These are phyloP conservation scores for Ulmus americana DNA, from an alignment of 331 rosid genomes.

Conservation along the genomic window DNA sequence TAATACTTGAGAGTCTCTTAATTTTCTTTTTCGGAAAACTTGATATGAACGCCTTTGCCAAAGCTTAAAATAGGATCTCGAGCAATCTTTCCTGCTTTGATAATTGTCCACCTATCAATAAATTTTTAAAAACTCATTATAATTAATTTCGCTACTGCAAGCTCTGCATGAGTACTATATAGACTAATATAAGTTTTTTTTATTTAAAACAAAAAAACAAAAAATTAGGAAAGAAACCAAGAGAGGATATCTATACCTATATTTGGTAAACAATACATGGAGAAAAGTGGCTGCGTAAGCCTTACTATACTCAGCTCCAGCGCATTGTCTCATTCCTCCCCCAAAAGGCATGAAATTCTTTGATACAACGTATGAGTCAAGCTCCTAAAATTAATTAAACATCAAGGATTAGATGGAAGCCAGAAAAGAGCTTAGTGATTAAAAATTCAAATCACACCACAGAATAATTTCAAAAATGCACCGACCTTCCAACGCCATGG, in stretches of 20 bases:
- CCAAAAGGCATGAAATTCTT: constrained; percentile 48
- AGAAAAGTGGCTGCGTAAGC: constrained; percentile 23
- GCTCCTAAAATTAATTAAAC: constrained; percentile 12
- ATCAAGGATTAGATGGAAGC: background rate
- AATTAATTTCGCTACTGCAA: too few species aligned
- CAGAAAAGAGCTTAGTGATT: too few species aligned
- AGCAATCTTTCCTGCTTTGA: background rate
- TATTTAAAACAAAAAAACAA: background rate
- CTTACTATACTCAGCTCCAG: constrained; percentile 34
- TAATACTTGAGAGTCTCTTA: too few species aligned
- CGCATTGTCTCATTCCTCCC: constrained; percentile 46
- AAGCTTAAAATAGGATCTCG: background rate
- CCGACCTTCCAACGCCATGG: constrained; percentile 50
- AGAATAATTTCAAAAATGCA: too few species aligned
- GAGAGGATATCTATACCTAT: constrained; percentile 17
- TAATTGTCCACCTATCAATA: background rate
- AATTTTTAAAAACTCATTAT: background rate
- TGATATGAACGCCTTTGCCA: constrained; percentile 3
- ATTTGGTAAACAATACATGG: constrained; percentile 36
- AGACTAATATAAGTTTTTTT: too few species aligned
- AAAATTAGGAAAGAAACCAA: background rate
- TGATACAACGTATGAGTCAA: constrained; percentile 23
- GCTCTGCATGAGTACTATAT: too few species aligned
- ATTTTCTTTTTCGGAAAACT: constrained; percentile 2
- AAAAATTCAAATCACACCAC: too few species aligned